Conservation (phyloP, 2,329 filamentous ascomycete species). For the Fusarium fujikuroi region DNA sequence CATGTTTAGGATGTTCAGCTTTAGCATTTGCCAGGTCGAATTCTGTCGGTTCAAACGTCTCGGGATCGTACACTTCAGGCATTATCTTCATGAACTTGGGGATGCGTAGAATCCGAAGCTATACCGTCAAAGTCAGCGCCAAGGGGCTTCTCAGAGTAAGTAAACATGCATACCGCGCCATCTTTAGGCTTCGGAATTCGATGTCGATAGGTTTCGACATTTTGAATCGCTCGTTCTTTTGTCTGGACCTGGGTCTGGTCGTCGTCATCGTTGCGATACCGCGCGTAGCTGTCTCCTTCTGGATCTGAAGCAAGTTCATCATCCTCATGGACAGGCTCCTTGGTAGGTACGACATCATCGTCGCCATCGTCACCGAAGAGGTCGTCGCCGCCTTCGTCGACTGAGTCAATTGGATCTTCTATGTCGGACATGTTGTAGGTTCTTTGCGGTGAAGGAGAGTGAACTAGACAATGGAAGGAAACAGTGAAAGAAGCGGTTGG, state of each 20-base stretch:
- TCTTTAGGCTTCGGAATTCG: conserved; percentile 76
- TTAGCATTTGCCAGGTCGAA: conserved; percentile 65
- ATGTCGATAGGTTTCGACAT: conserved; percentile 74
- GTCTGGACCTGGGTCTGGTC: conserved; percentile 59
- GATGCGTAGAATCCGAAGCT: conserved; percentile 77
- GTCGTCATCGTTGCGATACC: conserved; percentile 57
- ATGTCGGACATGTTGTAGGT: conserved; percentile 63
- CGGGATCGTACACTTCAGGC: conserved; percentile 72
- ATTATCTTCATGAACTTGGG: conserved; percentile 78
- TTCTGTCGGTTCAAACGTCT: conserved; percentile 70
- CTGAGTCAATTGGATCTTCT: conserved; percentile 62
- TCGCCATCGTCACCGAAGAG: conserved; percentile 71
- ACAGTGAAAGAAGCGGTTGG: conserved; percentile 1
- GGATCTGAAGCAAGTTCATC: conserved; percentile 66
- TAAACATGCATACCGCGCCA: conserved; percentile 66
- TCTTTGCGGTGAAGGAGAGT: background rate
- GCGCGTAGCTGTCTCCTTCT: conserved; percentile 55
- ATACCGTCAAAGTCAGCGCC: conserved; percentile 10
- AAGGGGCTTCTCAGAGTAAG: background rate
- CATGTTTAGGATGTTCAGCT: conserved; percentile 68
- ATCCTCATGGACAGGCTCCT: conserved; percentile 72
- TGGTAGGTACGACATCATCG: conserved; percentile 67
- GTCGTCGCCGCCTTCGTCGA: conserved; percentile 68
- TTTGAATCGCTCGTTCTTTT: conserved; percentile 68
- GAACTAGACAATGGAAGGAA: background rate